A percentile compares a stretch with the other conserved stretches of the same genome.
Conservation (phyloP, 1,284 basidiomycete species). For the Naganishia sp. region DNA sequence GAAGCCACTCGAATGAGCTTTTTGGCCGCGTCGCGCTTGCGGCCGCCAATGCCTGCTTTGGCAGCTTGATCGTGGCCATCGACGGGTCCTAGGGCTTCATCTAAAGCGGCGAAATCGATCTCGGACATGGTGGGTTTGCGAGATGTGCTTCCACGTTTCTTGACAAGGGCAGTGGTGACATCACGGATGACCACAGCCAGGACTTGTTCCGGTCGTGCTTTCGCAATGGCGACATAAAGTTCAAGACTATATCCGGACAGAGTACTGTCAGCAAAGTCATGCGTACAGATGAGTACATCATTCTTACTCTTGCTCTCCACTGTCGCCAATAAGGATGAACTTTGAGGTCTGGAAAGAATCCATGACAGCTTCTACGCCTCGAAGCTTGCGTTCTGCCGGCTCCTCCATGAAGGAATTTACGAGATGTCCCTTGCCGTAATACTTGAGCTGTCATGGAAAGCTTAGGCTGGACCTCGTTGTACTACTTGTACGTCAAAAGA, state of each 20-base stretch:
- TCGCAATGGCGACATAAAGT: constrained; percentile 71
- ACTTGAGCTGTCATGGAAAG: constrained; percentile 62
- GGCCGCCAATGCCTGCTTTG: constrained; percentile 27
- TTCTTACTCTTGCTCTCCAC: constrained; percentile 76
- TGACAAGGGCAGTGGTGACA: constrained; percentile 54
- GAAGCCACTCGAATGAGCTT: constrained; percentile 15
- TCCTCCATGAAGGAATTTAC: constrained; percentile 75
- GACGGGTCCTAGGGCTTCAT: constrained; percentile 25
- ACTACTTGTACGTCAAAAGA: constrained; percentile 15
- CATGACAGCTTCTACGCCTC: constrained; percentile 71
- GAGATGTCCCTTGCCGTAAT: constrained; percentile 76
- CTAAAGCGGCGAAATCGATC: constrained; percentile 21
- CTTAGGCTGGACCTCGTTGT: neutral
- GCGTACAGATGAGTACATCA: too few species aligned
- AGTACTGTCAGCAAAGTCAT: neutral
- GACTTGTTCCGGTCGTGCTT: constrained; percentile 61
- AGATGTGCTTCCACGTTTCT: neutral
- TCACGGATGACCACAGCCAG: constrained; percentile 76
- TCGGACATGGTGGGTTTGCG: constrained; percentile 20
- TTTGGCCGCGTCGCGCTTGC: constrained; percentile 22
- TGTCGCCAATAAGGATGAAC: constrained; percentile 84
- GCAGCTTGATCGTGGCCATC: constrained; percentile 24
- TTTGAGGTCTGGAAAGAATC: constrained; percentile 69
- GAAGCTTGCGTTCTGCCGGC: constrained; percentile 71
- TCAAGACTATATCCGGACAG: constrained; percentile 58